These are phyloP conservation scores for Castanea sativa DNA, from an alignment of 306 rosid genomes.

Conservation along the genomic window DNA sequence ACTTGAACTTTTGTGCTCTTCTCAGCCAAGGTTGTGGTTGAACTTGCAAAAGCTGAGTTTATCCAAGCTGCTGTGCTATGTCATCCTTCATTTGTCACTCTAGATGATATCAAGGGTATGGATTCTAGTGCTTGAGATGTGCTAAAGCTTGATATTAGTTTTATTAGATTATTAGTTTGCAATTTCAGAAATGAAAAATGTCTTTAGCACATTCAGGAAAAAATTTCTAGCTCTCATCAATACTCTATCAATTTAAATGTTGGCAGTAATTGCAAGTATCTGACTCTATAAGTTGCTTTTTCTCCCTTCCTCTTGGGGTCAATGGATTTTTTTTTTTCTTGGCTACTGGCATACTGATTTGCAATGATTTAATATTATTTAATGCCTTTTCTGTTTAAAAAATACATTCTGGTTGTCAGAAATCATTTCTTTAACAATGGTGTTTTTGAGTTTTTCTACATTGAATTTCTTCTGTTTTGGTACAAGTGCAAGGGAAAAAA, in stretches of 20 bases:
- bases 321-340: not conserved
- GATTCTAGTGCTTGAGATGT: not conserved
- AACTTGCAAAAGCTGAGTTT: slow-evolving; percentile 42
- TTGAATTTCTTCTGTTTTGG: not conserved
- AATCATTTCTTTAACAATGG: not conserved
- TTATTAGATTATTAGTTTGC: not conserved
- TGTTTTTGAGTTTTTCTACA: not conserved
- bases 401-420: not conserved
- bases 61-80: slow-evolving; percentile 60
- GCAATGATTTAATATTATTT: not conserved
- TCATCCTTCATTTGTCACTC: slow-evolving; percentile 65
- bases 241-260: not conserved
- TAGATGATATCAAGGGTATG: slow-evolving; percentile 70
- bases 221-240: not conserved
- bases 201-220: not conserved
- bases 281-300: not conserved
- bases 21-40: slow-evolving; percentile 74
- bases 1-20: not conserved
- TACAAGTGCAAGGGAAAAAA: not conserved
- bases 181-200: not conserved
- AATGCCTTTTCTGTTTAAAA: too few relatives aligned
- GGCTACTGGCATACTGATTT: not conserved
- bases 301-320: not conserved
- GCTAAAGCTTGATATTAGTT: not conserved
- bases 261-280: not conserved